phyloP scores from a whole-genome alignment of 345 rosid species.

The Lenwebbia sp. region DNA sequence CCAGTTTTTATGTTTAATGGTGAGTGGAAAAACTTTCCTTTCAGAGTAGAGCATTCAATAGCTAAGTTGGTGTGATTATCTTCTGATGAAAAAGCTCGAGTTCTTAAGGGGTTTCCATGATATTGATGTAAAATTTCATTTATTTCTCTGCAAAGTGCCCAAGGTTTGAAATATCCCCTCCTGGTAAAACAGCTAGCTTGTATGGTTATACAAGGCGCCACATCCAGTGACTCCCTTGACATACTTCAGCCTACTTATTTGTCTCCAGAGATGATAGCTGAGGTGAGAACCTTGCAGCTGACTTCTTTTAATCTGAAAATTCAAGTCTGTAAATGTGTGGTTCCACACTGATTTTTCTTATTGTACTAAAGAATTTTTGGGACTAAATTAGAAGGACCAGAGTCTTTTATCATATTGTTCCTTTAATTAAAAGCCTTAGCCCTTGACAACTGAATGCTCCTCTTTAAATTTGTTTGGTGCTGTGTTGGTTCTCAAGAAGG shows the following conservation, averaged over 20 bases:
- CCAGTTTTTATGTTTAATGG: neutral
- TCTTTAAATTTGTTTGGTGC: neutral
- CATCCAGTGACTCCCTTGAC: slow-evolving; percentile 33
- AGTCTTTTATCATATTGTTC: neutral
- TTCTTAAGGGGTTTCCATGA: neutral
- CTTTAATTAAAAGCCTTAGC: neutral
- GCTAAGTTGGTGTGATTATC: neutral
- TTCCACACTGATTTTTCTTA: too few relatives aligned
- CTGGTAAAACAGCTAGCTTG: slow-evolving; percentile 71
- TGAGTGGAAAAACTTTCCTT: neutral
- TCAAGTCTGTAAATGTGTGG: neutral
- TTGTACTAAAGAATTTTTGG: neutral
- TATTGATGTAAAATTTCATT: neutral
- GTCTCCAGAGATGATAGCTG: slow-evolving; percentile 31
- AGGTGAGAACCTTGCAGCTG: slow-evolving; percentile 23
- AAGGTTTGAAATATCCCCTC: slow-evolving; percentile 74
- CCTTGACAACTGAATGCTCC: neutral
- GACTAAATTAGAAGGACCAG: neutral
- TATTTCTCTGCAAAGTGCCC: slow-evolving; percentile 27
- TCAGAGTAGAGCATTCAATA: neutral
- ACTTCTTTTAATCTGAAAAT: neutral
- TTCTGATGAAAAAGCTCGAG: neutral
- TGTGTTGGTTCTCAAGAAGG: too few relatives aligned
- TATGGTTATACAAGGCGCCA: slow-evolving; percentile 55
- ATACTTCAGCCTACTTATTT: slow-evolving; percentile 66